These are phyloP conservation scores for Lactarius tabidus DNA, from an alignment of 768 basidiomycete species.

Conservation along the genomic window DNA sequence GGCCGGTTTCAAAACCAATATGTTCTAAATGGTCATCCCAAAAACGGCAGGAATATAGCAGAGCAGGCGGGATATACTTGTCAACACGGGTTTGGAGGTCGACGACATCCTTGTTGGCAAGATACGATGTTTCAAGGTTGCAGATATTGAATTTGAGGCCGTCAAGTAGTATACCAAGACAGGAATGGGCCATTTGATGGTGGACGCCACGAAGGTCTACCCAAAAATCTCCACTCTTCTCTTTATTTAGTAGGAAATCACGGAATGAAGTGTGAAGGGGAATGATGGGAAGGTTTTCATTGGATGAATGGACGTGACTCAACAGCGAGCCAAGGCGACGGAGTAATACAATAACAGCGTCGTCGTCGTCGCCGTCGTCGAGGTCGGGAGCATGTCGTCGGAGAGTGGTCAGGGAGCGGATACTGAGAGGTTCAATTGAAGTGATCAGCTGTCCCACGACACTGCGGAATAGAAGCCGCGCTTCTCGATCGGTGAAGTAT, in stretches of 20 bases:
- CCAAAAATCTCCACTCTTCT: background rate
- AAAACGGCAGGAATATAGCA: background rate
- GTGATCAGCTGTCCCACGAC: conserved; percentile 3
- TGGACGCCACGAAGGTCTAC: background rate
- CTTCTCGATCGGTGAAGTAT: background rate
- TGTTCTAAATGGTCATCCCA: background rate
- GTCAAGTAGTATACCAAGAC: background rate
- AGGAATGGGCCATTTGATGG: background rate
- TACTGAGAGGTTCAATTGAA: background rate
- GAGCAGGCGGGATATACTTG: background rate
- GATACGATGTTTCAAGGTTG: background rate
- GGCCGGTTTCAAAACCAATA: background rate
- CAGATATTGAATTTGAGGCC: background rate
- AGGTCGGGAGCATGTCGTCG: background rate
- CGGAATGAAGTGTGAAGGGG: background rate
- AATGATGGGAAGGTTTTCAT: background rate
- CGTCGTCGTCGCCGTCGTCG: background rate
- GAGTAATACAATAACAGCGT: background rate
- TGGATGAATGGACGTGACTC: background rate
- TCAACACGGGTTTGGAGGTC: background rate
- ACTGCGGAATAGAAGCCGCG: background rate
- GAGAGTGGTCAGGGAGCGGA: background rate
- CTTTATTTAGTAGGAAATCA: background rate
- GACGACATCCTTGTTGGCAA: background rate
- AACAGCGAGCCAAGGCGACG: background rate